Evolutionary conservation across 129 eudicot species (phyloP).

Genomic region (Flaveria sonorensis): DNA sequence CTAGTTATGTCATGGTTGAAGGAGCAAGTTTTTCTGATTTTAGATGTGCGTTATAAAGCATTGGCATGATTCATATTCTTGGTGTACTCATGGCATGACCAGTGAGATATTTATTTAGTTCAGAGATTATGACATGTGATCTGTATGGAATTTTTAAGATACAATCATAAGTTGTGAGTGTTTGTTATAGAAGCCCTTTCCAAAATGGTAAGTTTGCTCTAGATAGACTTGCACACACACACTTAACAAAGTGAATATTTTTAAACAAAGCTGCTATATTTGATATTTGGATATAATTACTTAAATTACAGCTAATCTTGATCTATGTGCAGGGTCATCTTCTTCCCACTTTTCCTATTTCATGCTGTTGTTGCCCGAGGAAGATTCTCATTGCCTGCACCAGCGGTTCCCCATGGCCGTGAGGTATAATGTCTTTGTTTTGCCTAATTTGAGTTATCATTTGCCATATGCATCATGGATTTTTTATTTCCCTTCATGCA

Average conservation of each 20-base stretch:
- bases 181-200: background rate
- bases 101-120: background rate
- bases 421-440: constrained; percentile 51
- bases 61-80: background rate
- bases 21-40: background rate
- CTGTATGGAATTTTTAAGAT: constrained; percentile 1
- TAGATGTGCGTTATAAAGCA: background rate
- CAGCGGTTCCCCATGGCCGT: constrained; percentile 94
- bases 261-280: constrained; percentile 9
- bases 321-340: constrained; percentile 61
- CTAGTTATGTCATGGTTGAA: background rate
- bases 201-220: constrained; percentile 1
- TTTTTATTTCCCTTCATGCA: constrained; percentile 31
- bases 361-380: constrained; percentile 92
- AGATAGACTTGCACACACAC: background rate
- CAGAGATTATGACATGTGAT: constrained; percentile 1
- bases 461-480: constrained; percentile 4
- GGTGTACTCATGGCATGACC: background rate
- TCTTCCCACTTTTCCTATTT: constrained; percentile 85
- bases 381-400: constrained; percentile 96
- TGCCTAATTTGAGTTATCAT: background rate
- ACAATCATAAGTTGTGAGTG: background rate
- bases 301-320: background rate
- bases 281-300: constrained; percentile 2
- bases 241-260: constrained; percentile 11